A percentile compares a stretch with the other conserved stretches of the same genome.
Conservation (phyloP, 1,284 basidiomycete genomes). For the Pulchroboletus neoregius region DNA sequence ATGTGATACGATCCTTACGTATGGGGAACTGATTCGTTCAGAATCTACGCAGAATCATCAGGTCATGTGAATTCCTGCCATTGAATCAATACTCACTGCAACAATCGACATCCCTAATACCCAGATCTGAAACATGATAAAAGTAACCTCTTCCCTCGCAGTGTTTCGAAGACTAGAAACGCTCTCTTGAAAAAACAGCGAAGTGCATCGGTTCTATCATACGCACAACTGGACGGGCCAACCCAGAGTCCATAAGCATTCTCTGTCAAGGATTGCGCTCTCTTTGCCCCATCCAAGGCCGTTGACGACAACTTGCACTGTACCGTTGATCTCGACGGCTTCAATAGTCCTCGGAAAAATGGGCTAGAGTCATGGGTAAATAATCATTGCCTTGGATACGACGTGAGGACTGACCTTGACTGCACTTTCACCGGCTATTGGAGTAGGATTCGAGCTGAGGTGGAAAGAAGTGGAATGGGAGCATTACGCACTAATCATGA, state of each 20-base stretch:
- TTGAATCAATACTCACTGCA: conserved; percentile 39
- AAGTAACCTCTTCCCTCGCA: conserved; percentile 72
- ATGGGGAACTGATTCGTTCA: conserved; percentile 81
- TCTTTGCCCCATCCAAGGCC: conserved; percentile 38
- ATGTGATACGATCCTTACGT: conserved; percentile 37
- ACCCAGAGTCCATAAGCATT: conserved; percentile 57
- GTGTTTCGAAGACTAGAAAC: conserved; percentile 58
- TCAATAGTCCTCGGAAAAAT: not conserved
- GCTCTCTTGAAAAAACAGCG: conserved; percentile 1
- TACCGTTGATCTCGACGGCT: conserved; percentile 30
- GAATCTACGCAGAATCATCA: conserved; percentile 33
- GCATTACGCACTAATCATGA: not conserved
- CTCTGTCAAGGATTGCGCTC: conserved; percentile 38
- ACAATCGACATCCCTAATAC: conserved; percentile 75
- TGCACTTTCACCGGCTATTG: not conserved
- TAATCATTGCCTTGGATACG: not conserved
- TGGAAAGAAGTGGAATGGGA: not conserved
- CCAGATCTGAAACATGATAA: conserved; percentile 77
- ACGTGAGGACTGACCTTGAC: conserved; percentile 3
- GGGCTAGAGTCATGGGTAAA: conserved; percentile 11
- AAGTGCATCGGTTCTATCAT: not conserved
- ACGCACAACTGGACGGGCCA: conserved; percentile 60
- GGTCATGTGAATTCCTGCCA: not conserved
- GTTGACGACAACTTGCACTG: conserved; percentile 41
- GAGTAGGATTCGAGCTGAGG: not conserved